These are phyloP conservation scores for Chrysoporthe austroafricana DNA, from an alignment of 2,329 filamentous ascomycete species.

Conservation along the genomic window DNA sequence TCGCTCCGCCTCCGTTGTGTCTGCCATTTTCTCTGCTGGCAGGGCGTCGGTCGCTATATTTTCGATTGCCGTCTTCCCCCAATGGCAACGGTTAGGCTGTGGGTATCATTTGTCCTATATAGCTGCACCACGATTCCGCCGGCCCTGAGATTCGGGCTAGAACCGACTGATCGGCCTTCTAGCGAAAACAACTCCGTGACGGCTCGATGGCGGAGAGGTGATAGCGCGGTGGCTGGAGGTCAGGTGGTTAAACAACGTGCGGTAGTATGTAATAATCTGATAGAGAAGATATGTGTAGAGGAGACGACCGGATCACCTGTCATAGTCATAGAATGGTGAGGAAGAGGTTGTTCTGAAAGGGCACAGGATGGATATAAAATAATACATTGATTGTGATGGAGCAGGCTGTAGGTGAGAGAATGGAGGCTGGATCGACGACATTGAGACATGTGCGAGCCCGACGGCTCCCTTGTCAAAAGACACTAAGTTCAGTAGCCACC, in stretches of 20 bases:
- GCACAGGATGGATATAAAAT: neutral
- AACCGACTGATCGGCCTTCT: conserved; percentile 6
- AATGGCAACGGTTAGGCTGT: neutral
- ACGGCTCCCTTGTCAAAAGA: neutral
- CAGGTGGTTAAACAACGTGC: neutral
- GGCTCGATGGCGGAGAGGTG: neutral
- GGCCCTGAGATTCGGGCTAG: conserved; percentile 17
- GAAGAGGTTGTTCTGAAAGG: conserved; percentile 1
- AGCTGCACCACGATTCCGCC: conserved; percentile 12
- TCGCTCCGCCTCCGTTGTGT: neutral
- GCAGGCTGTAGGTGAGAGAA: neutral
- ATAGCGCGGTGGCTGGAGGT: neutral
- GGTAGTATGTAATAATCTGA: neutral
- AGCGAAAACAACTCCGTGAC: conserved; percentile 28
- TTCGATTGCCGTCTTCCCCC: neutral
- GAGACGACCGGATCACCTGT: neutral
- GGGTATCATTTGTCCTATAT: neutral
- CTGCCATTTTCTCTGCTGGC: neutral
- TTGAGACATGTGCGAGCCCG: neutral
- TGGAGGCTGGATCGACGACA: neutral
- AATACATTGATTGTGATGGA: neutral
- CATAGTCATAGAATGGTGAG: neutral
- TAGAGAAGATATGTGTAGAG: neutral
- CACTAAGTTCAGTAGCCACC: conserved; percentile 1
- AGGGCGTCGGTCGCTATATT: too few species aligned